phyloP scores from a whole-genome alignment of 345 rosid genomes.

The Eucalyptus pauciflora region DNA sequence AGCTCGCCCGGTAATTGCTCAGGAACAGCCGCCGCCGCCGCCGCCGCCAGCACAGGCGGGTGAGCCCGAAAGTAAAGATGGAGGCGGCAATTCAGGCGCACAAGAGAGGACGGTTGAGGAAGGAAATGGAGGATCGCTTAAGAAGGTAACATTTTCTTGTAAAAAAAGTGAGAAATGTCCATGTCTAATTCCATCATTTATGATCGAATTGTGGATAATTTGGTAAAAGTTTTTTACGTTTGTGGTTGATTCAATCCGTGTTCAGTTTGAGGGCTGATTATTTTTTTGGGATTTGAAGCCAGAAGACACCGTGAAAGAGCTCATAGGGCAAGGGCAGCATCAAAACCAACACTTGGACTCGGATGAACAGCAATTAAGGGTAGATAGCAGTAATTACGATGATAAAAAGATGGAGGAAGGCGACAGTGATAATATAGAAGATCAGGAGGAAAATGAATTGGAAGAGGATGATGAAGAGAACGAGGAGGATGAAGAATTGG shows the following conservation, averaged over 20 bases:
- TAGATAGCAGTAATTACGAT: background rate
- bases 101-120: background rate
- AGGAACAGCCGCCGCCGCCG: background rate
- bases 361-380: background rate
- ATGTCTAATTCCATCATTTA: background rate
- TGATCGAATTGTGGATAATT: background rate
- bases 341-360: background rate
- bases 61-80: background rate
- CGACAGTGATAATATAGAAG: background rate
- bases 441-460: background rate
- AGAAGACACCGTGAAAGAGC: slow-evolving; percentile 18
- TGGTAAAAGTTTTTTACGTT: background rate
- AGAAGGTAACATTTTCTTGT: slow-evolving; percentile 2
- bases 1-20: background rate
- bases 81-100: background rate
- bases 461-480: background rate
- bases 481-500: background rate
- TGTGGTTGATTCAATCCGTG: background rate
- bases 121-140: background rate
- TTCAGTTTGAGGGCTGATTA: background rate
- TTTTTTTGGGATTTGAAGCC: slow-evolving; percentile 6
- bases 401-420: background rate
- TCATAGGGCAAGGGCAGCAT: background rate
- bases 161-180: background rate
- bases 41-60: background rate